Conservation (phyloP, 2,329 filamentous ascomycete genomes). For the Colletotrichum acutatum region DNA sequence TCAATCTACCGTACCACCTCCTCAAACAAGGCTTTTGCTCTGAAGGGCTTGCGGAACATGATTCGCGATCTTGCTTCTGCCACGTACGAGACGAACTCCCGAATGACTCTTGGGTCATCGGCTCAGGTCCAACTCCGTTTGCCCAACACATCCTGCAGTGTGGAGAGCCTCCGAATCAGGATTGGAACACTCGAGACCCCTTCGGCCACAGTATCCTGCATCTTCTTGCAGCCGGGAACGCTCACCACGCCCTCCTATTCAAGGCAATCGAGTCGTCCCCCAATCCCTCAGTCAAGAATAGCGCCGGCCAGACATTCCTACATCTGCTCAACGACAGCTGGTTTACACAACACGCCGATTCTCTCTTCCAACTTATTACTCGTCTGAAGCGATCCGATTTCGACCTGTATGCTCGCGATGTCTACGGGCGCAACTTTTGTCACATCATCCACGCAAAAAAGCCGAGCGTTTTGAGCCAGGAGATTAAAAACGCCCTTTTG, state of each 20-base stretch:
- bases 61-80: constrained; percentile 43
- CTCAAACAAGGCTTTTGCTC: constrained; percentile 36
- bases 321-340: constrained; percentile 53
- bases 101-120: constrained; percentile 45
- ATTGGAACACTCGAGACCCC: constrained; percentile 43
- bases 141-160: constrained; percentile 26
- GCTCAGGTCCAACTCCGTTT: constrained; percentile 38
- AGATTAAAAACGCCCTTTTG: constrained; percentile 47
- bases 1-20: constrained; percentile 46
- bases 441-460: constrained; percentile 52
- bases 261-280: constrained; percentile 37
- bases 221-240: constrained; percentile 54
- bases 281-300: constrained; percentile 46
- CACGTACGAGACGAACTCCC: constrained; percentile 39
- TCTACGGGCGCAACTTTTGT: constrained; percentile 64
- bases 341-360: constrained; percentile 42
- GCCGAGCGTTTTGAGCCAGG: constrained; percentile 39
- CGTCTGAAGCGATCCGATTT: constrained; percentile 39
- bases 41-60: constrained; percentile 39
- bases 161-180: constrained; percentile 33
- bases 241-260: constrained; percentile 43
- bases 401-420: constrained; percentile 52
- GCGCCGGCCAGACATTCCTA: constrained; percentile 60
- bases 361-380: constrained; percentile 43
- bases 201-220: constrained; percentile 62